Evolutionary conservation across 2,329 filamentous ascomycete species (phyloP).

Genomic region (Neophaeococcomyces mojaviensis): DNA sequence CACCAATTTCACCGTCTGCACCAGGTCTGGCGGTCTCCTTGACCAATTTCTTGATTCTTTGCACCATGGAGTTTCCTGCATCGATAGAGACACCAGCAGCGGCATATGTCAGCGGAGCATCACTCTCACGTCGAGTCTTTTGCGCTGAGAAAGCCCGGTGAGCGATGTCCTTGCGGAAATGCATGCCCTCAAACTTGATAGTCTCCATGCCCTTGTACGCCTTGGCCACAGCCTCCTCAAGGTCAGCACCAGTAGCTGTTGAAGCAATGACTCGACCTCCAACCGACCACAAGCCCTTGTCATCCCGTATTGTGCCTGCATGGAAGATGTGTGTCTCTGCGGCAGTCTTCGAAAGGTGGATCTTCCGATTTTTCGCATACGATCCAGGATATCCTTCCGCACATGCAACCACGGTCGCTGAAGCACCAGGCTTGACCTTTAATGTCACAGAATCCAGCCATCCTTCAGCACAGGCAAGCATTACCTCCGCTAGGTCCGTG

Average conservation of each 20-base stretch:
- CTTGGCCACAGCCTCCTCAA: conserved; percentile 74
- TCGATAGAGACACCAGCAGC: conserved; percentile 91
- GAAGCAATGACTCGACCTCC: conserved; percentile 90
- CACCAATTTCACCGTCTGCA: conserved; percentile 87
- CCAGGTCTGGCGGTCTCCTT: conserved; percentile 75
- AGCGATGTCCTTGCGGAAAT: conserved; percentile 88
- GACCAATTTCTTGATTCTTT: conserved; percentile 87
- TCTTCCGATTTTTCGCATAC: conserved; percentile 70
- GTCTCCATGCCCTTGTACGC: conserved; percentile 77
- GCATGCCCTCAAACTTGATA: conserved; percentile 81
- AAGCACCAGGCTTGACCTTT: conserved; percentile 62
- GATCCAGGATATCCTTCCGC: conserved; percentile 82
- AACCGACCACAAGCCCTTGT: conserved; percentile 61
- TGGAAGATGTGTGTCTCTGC: conserved; percentile 74
- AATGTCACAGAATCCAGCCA: conserved; percentile 64
- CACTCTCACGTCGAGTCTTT: conserved; percentile 12
- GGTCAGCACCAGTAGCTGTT: conserved; percentile 67
- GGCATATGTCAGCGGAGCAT: conserved; percentile 67
- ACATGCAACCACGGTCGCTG: conserved; percentile 88
- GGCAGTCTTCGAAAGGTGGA: conserved; percentile 49
- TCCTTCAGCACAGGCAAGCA: conserved; percentile 74
- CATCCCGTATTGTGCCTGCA: conserved; percentile 66
- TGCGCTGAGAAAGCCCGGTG: conserved; percentile 49
- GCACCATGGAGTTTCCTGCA: conserved; percentile 84
- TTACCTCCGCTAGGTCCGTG: conserved; percentile 78